Percentiles rank a stretch among this genome's conserved stretches.
These are phyloP conservation scores for Croton setiger DNA, from an alignment of 441 rosid genomes.

Conservation along the genomic window DNA sequence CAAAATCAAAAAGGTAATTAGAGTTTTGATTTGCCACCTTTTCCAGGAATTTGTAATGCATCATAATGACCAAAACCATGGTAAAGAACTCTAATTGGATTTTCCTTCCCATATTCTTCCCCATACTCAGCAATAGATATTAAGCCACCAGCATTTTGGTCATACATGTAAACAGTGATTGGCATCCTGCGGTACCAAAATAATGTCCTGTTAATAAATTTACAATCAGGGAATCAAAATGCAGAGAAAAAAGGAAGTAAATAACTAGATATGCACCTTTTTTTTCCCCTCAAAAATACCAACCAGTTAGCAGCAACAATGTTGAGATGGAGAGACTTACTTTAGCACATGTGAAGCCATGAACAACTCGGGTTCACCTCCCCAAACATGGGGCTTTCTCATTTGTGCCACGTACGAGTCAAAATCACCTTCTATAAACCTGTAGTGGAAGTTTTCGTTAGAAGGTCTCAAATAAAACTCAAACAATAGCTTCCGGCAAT, in stretches of 20 bases:
- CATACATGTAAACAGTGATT: constrained; percentile 74
- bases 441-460: constrained; percentile 25
- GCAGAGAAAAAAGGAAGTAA: background rate
- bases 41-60: constrained; percentile 56
- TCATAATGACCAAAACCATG: constrained; percentile 94
- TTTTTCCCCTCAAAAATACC: background rate
- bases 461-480: background rate
- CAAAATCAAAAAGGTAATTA: constrained; percentile 12
- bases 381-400: constrained; percentile 89
- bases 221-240: background rate
- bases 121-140: constrained; percentile 84
- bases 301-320: background rate
- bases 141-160: constrained; percentile 61
- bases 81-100: constrained; percentile 70
- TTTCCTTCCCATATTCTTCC: constrained; percentile 72
- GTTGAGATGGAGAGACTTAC: constrained; percentile 29
- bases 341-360: constrained; percentile 91
- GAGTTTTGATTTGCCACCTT: constrained; percentile 48
- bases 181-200: constrained; percentile 60
- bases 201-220: background rate
- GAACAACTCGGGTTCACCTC: constrained; percentile 95
- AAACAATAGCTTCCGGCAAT: background rate
- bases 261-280: no score
- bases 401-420: constrained; percentile 67
- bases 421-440: constrained; percentile 96